Conservation (phyloP, 208 protist genomes). For the Trypanosoma avium region DNA sequence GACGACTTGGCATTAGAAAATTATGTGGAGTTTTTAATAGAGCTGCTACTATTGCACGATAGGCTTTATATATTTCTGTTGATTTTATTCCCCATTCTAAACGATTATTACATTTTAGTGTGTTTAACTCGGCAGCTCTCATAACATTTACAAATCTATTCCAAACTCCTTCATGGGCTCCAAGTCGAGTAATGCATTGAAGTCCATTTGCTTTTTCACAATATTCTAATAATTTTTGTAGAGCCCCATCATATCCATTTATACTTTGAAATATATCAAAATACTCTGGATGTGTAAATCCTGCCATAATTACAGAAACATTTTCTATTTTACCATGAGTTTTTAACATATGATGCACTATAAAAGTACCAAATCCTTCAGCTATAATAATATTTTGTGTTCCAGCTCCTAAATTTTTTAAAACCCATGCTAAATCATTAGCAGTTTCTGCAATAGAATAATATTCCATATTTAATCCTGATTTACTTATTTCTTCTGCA, state of each 20-base stretch:
- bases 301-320: constrained; percentile 37
- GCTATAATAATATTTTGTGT: constrained; percentile 48
- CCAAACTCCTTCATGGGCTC: constrained; percentile 45
- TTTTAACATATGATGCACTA: constrained; percentile 39
- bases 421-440: constrained; percentile 42
- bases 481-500: constrained; percentile 28
- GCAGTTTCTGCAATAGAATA: constrained; percentile 37
- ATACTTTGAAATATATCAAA: constrained; percentile 34
- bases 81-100: constrained; percentile 37
- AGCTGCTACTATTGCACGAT: constrained; percentile 32
- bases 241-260: constrained; percentile 30
- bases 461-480: constrained; percentile 29
- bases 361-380: constrained; percentile 40
- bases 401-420: constrained; percentile 29
- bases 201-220: constrained; percentile 35
- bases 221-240: constrained; percentile 38
- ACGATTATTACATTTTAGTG: constrained; percentile 40
- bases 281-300: constrained; percentile 38
- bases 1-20: constrained; percentile 27
- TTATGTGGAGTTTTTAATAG: constrained; percentile 41
- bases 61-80: constrained; percentile 24
- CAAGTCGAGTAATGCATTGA: constrained; percentile 40
- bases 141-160: constrained; percentile 33
- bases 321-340: constrained; percentile 7
- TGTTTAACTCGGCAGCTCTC: constrained; percentile 25